phyloP scores from a whole-genome alignment of 2,329 filamentous ascomycete species.

The Orbilia ellipsospora region DNA sequence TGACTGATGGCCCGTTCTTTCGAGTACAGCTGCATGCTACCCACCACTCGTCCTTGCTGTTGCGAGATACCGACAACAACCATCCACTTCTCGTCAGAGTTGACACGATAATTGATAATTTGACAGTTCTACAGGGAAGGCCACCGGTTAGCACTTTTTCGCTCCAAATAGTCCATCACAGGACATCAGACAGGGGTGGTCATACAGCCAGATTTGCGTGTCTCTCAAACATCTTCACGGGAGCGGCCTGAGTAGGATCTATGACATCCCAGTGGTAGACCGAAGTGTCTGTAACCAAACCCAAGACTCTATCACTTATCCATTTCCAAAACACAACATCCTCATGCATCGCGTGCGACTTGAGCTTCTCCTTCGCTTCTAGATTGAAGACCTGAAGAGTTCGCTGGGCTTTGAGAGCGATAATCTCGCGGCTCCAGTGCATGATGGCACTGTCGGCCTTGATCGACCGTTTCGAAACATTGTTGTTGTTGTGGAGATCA shows the following conservation, averaged over 20 bases:
- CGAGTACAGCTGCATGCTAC: conserved; percentile 97
- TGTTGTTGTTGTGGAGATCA: conserved; percentile 97
- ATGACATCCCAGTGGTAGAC: conserved; percentile 99
- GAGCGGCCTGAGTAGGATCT: conserved; percentile 79
- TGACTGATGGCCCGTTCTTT: conserved; percentile 96
- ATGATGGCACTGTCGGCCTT: conserved; percentile 99
- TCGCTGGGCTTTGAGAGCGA: conserved; percentile 93
- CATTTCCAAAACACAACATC: conserved; percentile 99
- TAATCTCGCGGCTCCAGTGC: conserved; percentile 97
- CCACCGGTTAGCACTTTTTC: not conserved
- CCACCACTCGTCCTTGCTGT: conserved; percentile 90
- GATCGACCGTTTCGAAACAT: conserved; percentile 92
- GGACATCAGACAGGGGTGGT: conserved; percentile 54
- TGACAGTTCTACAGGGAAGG: conserved; percentile 77
- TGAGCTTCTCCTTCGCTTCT: conserved; percentile 90
- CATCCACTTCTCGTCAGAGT: conserved; percentile 97
- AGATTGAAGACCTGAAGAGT: conserved; percentile 99
- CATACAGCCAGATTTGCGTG: conserved; percentile 87
- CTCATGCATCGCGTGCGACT: conserved; percentile 95
- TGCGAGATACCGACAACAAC: conserved; percentile 95
- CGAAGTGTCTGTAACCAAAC: conserved; percentile 87
- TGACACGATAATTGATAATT: conserved; percentile 99
- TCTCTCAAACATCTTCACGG: conserved; percentile 92
- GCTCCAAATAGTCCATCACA: not conserved
- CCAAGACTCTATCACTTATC: conserved; percentile 89